phyloP scores from a whole-genome alignment of 2,329 filamentous ascomycete genomes.

The Trichophaea hybrida region DNA sequence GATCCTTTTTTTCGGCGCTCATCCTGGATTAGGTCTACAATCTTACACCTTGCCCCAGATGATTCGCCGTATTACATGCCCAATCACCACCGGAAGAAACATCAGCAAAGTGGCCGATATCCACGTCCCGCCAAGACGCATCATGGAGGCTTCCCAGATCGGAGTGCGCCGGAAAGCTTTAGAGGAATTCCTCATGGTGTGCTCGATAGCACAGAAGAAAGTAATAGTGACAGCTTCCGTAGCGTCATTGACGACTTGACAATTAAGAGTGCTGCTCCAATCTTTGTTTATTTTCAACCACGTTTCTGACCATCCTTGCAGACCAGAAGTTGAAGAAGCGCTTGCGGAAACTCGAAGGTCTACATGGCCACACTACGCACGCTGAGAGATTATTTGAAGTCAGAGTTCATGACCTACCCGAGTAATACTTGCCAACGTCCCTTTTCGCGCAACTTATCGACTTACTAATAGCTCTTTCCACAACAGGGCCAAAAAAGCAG shows the following conservation, averaged over 20 bases:
- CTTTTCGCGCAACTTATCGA: neutral
- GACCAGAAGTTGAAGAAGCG: slow-evolving; percentile 53
- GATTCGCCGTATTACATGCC: slow-evolving; percentile 31
- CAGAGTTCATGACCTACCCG: slow-evolving; percentile 56
- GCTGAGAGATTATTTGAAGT: slow-evolving; percentile 74
- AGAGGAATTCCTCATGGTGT: slow-evolving; percentile 21
- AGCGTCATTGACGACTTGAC: slow-evolving; percentile 81
- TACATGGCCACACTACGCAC: slow-evolving; percentile 49
- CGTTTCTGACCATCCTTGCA: slow-evolving; percentile 7
- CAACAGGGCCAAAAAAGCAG: slow-evolving; percentile 51
- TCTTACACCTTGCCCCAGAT: slow-evolving; percentile 26
- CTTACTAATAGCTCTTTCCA: neutral
- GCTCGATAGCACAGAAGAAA: slow-evolving; percentile 36
- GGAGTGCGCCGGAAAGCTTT: slow-evolving; percentile 2
- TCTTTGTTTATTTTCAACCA: neutral
- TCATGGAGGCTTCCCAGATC: slow-evolving; percentile 14
- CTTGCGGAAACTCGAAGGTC: slow-evolving; percentile 54
- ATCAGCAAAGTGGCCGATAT: slow-evolving; percentile 12
- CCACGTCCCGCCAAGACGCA: slow-evolving; percentile 18
- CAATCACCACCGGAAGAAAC: slow-evolving; percentile 22
- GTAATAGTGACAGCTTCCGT: slow-evolving; percentile 58
- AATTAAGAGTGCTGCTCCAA: slow-evolving; percentile 48
- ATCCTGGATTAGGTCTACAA: slow-evolving; percentile 5
- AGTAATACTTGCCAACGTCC: slow-evolving; percentile 19
- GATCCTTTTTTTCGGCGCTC: slow-evolving; percentile 12